A percentile compares a stretch with the other conserved stretches of the same genome.
These are phyloP conservation scores for Primulina eburnea DNA, from an alignment of 257 asterid genomes.

Conservation along the genomic window DNA sequence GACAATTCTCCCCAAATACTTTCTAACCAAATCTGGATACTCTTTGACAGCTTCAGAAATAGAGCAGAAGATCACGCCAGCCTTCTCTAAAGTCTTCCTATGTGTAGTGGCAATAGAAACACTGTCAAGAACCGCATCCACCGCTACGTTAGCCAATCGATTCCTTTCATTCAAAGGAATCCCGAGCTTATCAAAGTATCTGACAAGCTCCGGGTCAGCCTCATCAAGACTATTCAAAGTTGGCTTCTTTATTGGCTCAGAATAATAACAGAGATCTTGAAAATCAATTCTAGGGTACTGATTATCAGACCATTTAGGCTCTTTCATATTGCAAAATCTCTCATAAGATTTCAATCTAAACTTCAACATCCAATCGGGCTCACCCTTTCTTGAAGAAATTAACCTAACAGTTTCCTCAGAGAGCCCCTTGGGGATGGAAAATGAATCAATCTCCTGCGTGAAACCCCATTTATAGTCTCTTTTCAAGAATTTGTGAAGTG, in stretches of 20 bases:
- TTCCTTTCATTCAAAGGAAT: conserved; percentile 83
- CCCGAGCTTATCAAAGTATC: conserved; percentile 81
- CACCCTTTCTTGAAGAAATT: conserved; percentile 67
- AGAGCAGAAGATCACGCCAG: conserved; percentile 93
- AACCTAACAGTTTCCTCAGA: conserved; percentile 78
- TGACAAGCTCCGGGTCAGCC: conserved; percentile 81
- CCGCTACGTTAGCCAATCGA: conserved; percentile 90
- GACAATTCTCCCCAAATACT: conserved; percentile 80
- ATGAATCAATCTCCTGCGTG: conserved; percentile 75
- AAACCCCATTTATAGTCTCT: conserved; percentile 91
- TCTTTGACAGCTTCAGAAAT: conserved; percentile 90
- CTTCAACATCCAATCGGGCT: conserved; percentile 91
- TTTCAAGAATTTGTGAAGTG: conserved; percentile 69
- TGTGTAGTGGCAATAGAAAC: conserved; percentile 95
- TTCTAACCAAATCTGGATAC: conserved; percentile 68
- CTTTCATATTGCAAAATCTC: conserved; percentile 64
- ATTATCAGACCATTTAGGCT: conserved; percentile 93
- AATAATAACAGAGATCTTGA: conserved; percentile 71
- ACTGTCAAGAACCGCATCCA: conserved; percentile 91
- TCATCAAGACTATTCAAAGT: conserved; percentile 82
- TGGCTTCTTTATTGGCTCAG: conserved; percentile 89
- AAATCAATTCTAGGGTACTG: conserved; percentile 70
- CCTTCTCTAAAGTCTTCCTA: conserved; percentile 68
- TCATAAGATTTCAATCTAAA: conserved; percentile 69
- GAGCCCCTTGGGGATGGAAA: conserved; percentile 79